Evolutionary conservation across 2,329 filamentous ascomycete species (phyloP), one percentile per base, ranked within the genome.

Genomic region (Fusarium succisae): DNA sequence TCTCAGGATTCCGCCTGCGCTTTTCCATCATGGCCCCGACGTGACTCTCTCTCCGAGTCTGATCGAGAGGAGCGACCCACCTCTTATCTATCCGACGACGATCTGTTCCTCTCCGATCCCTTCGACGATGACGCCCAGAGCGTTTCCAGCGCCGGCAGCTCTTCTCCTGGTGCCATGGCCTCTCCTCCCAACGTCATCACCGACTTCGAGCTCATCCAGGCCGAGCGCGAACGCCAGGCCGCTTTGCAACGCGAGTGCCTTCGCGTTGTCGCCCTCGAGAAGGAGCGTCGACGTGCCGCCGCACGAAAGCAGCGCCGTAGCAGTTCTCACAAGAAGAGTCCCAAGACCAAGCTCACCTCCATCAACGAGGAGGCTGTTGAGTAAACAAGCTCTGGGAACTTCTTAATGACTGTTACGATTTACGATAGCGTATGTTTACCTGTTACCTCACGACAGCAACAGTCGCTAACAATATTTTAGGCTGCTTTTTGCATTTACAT

Each of bases 21-120:
- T 32, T 90, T 86, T 74, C 89, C 89, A 35, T 89, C 87, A 30
- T 91, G 89, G 89, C 88, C 88, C 32, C 86, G 88, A 66, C 84
- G 88, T 47, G 83, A 85, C 22, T 88, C 87, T 44, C 85, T 90
- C 69, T 83, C 83, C 58, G 83, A 84, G 73, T 81, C 81, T 61
- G 80, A 83, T 74, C 78, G 79, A 61, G 80, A 81, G 74, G 81
- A 84, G 73, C 85, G 86, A 67, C 86, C 88, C 24, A 87, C 87
- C 6, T 88, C 88, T 2, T 90, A 86, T 81, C 84, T 91, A 72
- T 90, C 89, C 47, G 90, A 92, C 83, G 90, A 91, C 81, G 90
- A 91, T 76, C 87, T 91, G 63, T 87, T 89, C 81, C 84, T 87
- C 65, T 79, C 84, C 79, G 84, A 86, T 74, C 81, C 84, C 73